phyloP scores from a whole-genome alignment of 352 stramenopile species.

The Phytophthora pisi region DNA sequence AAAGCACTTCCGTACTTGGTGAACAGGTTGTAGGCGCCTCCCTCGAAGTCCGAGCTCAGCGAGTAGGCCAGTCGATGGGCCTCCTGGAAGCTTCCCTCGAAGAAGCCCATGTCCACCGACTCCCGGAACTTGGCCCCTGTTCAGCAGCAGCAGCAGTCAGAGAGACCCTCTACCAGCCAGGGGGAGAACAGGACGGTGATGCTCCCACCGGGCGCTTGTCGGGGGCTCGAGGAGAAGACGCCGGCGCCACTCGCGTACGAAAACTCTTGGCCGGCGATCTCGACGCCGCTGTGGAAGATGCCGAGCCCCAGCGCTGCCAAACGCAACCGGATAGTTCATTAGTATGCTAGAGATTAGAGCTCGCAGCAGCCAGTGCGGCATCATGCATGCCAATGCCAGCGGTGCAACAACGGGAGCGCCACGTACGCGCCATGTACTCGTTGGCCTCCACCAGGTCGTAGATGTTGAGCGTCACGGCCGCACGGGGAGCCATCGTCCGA shows the following conservation, averaged over 20 bases:
- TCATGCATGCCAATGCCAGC: too few species aligned
- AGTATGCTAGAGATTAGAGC: too few species aligned
- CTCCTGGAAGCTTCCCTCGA: slow-evolving; percentile 85
- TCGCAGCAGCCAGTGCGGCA: too few species aligned
- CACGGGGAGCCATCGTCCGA: slow-evolving; percentile 52
- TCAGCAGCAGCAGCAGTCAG: neutral
- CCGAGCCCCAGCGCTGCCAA: slow-evolving; percentile 80
- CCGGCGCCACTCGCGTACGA: slow-evolving; percentile 92
- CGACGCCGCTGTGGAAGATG: slow-evolving; percentile 92
- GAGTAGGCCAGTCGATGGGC: slow-evolving; percentile 84
- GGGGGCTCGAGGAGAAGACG: slow-evolving; percentile 84
- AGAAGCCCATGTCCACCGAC: slow-evolving; percentile 88
- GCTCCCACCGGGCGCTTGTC: slow-evolving; percentile 60
- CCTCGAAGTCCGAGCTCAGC: slow-evolving; percentile 86
- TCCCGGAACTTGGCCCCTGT: slow-evolving; percentile 69
- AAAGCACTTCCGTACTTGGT: slow-evolving; percentile 53
- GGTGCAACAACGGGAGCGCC: neutral
- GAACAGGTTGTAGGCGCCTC: slow-evolving; percentile 91
- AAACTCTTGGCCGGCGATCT: slow-evolving; percentile 93
- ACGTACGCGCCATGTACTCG: slow-evolving; percentile 80
- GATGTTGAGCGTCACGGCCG: slow-evolving; percentile 89
- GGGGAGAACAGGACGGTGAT: neutral
- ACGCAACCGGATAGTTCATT: neutral
- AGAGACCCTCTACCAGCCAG: neutral
- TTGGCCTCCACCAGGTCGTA: slow-evolving; percentile 94